Base-by-base conservation (phyloP, 2,329 filamentous ascomycete species). In the Beauveria sp. region DNA sequence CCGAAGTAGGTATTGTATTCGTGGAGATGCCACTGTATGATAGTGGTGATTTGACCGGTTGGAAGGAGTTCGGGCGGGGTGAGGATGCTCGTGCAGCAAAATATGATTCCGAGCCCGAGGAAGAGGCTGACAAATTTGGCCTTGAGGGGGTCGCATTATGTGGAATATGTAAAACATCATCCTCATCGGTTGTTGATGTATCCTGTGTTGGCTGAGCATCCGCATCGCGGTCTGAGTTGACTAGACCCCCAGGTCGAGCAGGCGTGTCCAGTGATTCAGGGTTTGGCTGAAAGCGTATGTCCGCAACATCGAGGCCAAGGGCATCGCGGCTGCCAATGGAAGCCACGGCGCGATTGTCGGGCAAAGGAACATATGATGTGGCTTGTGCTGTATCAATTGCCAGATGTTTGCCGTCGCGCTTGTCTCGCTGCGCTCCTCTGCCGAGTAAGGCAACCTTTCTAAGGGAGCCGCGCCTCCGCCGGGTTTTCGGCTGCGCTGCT, bases 361-460 rank as follows among this genome's bases (percentile, higher is more conserved):
- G 24, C 48, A 60, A 62, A 55, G 34, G 10, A 62, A 50, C 50
- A 62, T 67, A 59, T 63, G 67, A 61, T 24, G 67, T 62, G 26
- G 67, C 64, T 41, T 72, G 70, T 26, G 72, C 71, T 22, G 73
- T 77, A 60, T 80, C 75, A 59, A 80, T 73, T 22, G 71, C 73
- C 62, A 80, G 67, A 20, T 75, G 71, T 59, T 77, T 82, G 61
- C 73, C 75, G 61, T 85, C 85, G 65, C 76, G 82, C 68, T 75
- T 80, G 66, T 84, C 85, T 63, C 83, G 80, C 71, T 83, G 85
- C 59, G 80, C 84, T 63, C 88, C 87, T 64, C 89, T 88, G 18
- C 91, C 90, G 20, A 96, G 80, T 54, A 96, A 79, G 28, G 91
- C 92, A 12, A 90, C 91, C 74, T 96, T 96, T 63, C 92, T 84